Evolutionary conservation across 345 rosid genomes (phyloP), one percentile per base, ranked within the genome.

Genomic region (Eucalyptus cloeziana): DNA sequence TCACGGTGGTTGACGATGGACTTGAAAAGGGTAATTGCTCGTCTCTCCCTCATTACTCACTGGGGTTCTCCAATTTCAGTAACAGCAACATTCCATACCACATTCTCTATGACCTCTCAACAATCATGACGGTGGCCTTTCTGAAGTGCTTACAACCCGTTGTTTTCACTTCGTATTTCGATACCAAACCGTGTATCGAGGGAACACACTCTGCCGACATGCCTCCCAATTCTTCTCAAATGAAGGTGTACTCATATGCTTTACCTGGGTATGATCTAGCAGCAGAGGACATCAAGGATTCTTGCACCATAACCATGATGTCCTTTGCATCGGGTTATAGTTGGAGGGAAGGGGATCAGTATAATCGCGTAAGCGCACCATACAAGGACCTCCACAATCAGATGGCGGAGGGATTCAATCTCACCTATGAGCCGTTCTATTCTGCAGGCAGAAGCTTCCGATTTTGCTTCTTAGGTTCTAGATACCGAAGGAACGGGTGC

Each of bases 61-160:
- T 60, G 31, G 15, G 3, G 31, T 1, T 0, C 15, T 60, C 16
- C 69, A 60, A 60, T 30, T 60, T 60, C 69, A 27, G 8, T 1
- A 5, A 60, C 69, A 11, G 4, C 69, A 11, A 27, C 1, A 1
- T 13, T 60, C 16, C 69, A 60, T 27, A 27, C 69, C 0, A 1
- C 27, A 1, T 3, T 8, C 0, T 16, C 21, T 0, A 5, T 16
- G 3, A 0, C 2, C 21, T 51, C 54, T 1, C 9, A 52, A 8
- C 3, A 16, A 1, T 0, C 4, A 3, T 1, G 67, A 60, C 0
- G 31, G 16, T 60, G 31, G 8, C 7, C 15, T 27, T 60, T 27
- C 0, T 27, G 69, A 60, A 60, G 69, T 27, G 31, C 69, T 60
- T 6, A 27, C 31, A 60, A 60, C 15, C 69, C 31, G 3, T 60